Evolutionary conservation across 169 alveolate species (phyloP).

Genomic region (Hepatocystis sp.): DNA sequence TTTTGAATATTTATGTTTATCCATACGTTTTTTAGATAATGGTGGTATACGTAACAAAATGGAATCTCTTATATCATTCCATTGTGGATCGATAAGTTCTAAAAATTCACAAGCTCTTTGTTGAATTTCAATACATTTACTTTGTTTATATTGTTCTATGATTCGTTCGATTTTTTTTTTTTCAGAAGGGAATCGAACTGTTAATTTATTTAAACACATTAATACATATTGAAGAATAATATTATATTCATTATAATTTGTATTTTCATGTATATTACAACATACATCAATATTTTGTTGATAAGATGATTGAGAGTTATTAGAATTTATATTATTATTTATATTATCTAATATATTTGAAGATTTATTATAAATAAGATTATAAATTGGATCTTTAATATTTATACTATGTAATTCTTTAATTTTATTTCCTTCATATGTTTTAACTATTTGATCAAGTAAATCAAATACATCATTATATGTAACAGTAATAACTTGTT

Average conservation of each 20-base stretch:
- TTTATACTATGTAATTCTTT: constrained; percentile 65
- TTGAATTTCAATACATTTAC: constrained; percentile 82
- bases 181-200: constrained; percentile 77
- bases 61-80: constrained; percentile 68
- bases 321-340: constrained; percentile 3
- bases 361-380: constrained; percentile 62
- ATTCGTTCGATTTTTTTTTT: constrained; percentile 74
- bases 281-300: too few relatives aligned
- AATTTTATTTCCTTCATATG: constrained; percentile 44
- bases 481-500: constrained; percentile 51
- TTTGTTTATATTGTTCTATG: constrained; percentile 78
- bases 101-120: constrained; percentile 87
- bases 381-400: constrained; percentile 68
- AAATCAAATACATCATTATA: constrained; percentile 72
- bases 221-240: constrained; percentile 81
- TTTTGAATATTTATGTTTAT: constrained; percentile 11
- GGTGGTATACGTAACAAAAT: constrained; percentile 60
- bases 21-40: constrained; percentile 16
- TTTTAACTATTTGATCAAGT: constrained; percentile 47
- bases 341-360: constrained; percentile 46
- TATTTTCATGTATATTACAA: constrained; percentile 69
- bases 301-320: too few relatives aligned
- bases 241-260: constrained; percentile 36
- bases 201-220: constrained; percentile 82
- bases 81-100: constrained; percentile 48